phyloP scores from a whole-genome alignment of 306 rosid species.

The Inga laurina region DNA sequence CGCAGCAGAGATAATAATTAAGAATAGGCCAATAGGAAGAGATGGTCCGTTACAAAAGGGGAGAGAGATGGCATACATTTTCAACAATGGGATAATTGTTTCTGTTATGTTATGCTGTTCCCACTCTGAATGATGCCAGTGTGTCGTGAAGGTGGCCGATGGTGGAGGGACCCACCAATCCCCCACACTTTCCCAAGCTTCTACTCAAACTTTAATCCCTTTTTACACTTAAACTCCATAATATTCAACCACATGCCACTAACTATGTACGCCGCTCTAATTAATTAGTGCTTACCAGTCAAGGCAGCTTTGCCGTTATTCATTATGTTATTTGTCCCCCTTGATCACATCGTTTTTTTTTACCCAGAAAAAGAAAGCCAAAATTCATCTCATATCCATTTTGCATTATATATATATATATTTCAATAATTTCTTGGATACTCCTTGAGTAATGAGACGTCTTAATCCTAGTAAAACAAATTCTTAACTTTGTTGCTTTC shows the following conservation, averaged over 20 bases:
- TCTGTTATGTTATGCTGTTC: not conserved
- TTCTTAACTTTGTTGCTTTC: too few species aligned
- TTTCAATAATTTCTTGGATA: not conserved
- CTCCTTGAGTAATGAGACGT: not conserved
- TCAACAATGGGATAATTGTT: conserved; percentile 12
- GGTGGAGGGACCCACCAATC: not conserved
- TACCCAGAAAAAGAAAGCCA: too few species aligned
- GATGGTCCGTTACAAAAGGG: conserved; percentile 1
- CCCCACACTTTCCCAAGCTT: not conserved
- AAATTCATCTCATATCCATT: too few species aligned
- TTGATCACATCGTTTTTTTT: not conserved
- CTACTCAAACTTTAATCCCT: conserved; percentile 17
- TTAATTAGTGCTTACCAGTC: not conserved
- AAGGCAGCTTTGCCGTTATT: not conserved
- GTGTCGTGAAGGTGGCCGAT: not conserved
- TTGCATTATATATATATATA: too few species aligned
- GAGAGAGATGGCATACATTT: not conserved
- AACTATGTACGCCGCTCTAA: not conserved
- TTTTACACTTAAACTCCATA: not conserved
- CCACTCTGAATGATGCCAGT: not conserved
- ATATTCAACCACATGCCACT: not conserved
- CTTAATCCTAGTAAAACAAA: too few species aligned
- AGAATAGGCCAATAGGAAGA: not conserved
- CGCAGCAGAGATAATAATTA: not conserved
- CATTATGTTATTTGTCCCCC: not conserved